phyloP scores from a whole-genome alignment of 148 eudicot genomes.

The Vaccinium darrowii region DNA sequence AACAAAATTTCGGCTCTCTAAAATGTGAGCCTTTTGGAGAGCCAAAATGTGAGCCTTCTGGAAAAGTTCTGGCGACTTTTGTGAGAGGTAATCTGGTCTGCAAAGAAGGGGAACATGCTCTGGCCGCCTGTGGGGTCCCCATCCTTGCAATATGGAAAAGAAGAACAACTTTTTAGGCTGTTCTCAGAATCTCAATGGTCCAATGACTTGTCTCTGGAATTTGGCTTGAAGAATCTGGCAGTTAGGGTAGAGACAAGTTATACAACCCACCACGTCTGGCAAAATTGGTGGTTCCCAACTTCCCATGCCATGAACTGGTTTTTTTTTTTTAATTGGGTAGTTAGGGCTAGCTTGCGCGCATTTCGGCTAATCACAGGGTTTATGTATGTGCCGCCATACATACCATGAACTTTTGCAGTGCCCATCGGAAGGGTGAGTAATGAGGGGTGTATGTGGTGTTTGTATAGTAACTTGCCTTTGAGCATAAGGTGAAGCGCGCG shows the following conservation, averaged over 20 bases:
- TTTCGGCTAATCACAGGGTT: no score
- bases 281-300: background rate
- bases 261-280: background rate
- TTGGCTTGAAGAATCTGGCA: background rate
- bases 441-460: background rate
- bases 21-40: no score
- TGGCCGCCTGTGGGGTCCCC: conserved; percentile 68
- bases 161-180: conserved; percentile 11
- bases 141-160: conserved; percentile 50
- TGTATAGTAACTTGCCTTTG: background rate
- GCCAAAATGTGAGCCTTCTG: no score
- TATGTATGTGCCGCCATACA: no score
- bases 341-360: no score
- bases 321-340: no score
- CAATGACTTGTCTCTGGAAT: background rate
- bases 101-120: conserved; percentile 68
- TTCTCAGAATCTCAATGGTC: background rate
- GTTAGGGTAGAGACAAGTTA: background rate
- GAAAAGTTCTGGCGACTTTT: conserved; percentile 83
- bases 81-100: conserved; percentile 83
- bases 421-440: background rate
- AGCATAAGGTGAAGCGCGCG: no score
- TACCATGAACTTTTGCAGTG: background rate
- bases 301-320: no score
- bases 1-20: no score